These are phyloP conservation scores for Leccinum fibrillosum DNA, from an alignment of 768 basidiomycete species.

Conservation along the genomic window DNA sequence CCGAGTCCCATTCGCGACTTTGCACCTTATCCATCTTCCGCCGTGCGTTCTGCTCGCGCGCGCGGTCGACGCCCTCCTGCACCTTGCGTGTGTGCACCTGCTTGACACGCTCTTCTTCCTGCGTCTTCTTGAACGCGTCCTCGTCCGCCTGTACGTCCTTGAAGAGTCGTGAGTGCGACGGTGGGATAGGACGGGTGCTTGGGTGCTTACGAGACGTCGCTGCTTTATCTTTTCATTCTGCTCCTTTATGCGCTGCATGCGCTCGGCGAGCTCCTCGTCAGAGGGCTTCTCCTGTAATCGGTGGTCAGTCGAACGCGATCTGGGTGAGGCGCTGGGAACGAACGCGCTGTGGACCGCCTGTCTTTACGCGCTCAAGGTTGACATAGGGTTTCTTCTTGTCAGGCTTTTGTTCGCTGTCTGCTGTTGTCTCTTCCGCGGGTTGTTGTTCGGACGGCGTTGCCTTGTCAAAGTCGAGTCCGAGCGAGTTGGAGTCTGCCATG, in stretches of 20 bases:
- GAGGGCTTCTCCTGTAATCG: conserved; percentile 60
- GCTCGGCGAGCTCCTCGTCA: conserved; percentile 63
- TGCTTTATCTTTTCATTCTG: conserved; percentile 79
- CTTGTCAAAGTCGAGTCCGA: conserved; percentile 67
- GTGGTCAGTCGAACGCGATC: conserved; percentile 11
- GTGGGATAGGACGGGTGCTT: background rate
- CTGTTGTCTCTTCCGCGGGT: conserved; percentile 5
- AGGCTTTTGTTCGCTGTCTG: conserved; percentile 21
- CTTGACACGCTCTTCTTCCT: conserved; percentile 60
- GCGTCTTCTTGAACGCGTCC: conserved; percentile 69
- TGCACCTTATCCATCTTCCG: conserved; percentile 80
- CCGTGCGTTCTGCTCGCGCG: conserved; percentile 75
- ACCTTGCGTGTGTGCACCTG: conserved; percentile 58
- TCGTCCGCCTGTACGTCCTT: conserved; percentile 83
- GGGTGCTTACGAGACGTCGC: conserved; percentile 49
- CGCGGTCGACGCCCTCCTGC: conserved; percentile 65
- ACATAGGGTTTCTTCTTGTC: conserved; percentile 74
- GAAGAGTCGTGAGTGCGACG: background rate
- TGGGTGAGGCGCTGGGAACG: background rate
- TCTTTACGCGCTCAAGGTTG: conserved; percentile 81
- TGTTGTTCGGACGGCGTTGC: conserved; percentile 1
- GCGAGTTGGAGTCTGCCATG: conserved; percentile 56
- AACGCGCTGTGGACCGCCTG: conserved; percentile 73
- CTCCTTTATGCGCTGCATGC: conserved; percentile 66
- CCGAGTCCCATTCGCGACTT: conserved; percentile 83